Conservation (phyloP, 1,284 basidiomycete species). For the Tremellales sp. region DNA sequence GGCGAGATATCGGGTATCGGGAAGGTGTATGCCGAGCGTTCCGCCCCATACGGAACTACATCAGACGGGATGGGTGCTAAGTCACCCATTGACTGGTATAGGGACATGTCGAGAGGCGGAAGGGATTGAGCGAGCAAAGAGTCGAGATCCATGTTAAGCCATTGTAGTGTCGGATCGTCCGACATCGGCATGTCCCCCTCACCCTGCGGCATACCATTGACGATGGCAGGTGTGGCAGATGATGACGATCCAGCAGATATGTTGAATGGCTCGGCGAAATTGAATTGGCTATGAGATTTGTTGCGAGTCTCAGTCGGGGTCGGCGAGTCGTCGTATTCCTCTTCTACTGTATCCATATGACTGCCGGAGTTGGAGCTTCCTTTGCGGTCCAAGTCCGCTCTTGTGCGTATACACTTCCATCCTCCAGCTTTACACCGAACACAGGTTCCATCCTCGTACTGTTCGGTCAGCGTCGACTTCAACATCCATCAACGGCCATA, state of each 20-base stretch:
- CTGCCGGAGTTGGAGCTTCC: background rate
- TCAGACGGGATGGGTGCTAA: background rate
- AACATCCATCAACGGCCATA: background rate
- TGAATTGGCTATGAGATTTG: background rate
- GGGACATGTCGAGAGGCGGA: background rate
- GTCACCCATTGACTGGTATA: background rate
- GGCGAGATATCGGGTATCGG: no score
- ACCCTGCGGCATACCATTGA: background rate
- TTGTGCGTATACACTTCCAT: constrained; percentile 4
- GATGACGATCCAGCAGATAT: background rate
- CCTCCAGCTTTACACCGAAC: constrained; percentile 1
- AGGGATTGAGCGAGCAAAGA: background rate
- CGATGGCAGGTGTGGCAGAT: background rate
- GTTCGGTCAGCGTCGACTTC: background rate
- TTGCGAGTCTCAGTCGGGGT: background rate
- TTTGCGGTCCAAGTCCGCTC: background rate
- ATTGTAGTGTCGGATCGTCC: background rate
- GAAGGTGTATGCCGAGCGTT: no score
- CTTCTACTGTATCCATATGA: background rate
- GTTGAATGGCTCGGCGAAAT: background rate
- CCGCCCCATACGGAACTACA: background rate
- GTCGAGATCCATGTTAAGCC: background rate
- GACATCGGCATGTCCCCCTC: background rate
- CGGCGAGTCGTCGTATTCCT: background rate
- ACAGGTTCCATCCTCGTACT: constrained; percentile 2